These are phyloP conservation scores for Silene uniflora DNA, from an alignment of 148 eudicot genomes.

Conservation along the genomic window DNA sequence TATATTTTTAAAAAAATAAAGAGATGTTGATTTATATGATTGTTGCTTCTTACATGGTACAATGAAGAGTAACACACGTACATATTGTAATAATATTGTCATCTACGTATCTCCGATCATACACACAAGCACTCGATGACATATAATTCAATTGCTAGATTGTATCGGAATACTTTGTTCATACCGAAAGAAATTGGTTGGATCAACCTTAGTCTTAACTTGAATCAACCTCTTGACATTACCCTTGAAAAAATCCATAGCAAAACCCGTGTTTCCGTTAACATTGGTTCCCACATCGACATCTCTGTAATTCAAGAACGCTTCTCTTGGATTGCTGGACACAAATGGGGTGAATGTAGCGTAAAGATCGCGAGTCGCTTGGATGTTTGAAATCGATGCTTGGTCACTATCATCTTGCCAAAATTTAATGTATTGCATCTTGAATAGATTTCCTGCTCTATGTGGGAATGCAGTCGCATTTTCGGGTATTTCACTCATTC, in stretches of 20 bases:
- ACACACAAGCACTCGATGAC: not conserved
- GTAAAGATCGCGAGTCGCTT: slow-evolving; percentile 23
- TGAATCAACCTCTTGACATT: slow-evolving; percentile 28
- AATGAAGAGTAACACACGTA: no score
- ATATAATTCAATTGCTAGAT: not conserved
- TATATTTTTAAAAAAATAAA: no score
- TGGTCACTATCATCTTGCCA: slow-evolving; percentile 29
- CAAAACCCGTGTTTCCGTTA: slow-evolving; percentile 26
- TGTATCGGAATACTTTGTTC: slow-evolving; percentile 32
- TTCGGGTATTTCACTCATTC: slow-evolving; percentile 33
- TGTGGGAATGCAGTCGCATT: slow-evolving; percentile 36
- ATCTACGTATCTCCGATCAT: no score
- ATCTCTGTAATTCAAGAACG: slow-evolving; percentile 40
- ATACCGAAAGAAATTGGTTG: slow-evolving; percentile 28
- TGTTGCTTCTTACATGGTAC: no score
- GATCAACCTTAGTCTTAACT: slow-evolving; percentile 37
- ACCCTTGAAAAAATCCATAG: slow-evolving; percentile 31
- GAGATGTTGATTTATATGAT: no score
- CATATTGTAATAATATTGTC: no score
- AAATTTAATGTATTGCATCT: slow-evolving; percentile 27
- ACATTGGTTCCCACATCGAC: slow-evolving; percentile 30
- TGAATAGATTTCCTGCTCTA: slow-evolving; percentile 34
- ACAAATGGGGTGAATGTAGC: slow-evolving; percentile 32
- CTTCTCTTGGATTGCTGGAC: slow-evolving; percentile 32
- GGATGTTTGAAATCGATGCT: slow-evolving; percentile 6